These are phyloP conservation scores for Lentinus brumalis DNA, from an alignment of 768 basidiomycete species.

Conservation along the genomic window DNA sequence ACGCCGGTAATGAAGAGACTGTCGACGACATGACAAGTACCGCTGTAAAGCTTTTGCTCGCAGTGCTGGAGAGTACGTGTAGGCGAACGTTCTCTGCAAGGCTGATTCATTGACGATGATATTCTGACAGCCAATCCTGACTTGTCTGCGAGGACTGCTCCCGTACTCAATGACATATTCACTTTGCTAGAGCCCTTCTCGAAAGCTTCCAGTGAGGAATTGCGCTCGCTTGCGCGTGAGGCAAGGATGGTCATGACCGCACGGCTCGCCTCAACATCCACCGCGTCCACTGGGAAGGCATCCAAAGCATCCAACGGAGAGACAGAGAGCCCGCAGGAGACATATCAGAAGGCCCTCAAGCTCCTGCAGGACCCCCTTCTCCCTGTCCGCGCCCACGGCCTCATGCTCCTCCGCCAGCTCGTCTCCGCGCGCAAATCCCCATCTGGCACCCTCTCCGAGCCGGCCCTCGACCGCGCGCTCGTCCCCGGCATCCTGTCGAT, in stretches of 20 bases:
- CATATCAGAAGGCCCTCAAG: slow-evolving; percentile 85
- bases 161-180: slow-evolving; percentile 73
- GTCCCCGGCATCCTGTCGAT: slow-evolving; percentile 84
- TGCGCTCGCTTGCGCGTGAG: slow-evolving; percentile 69
- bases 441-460: slow-evolving; percentile 14
- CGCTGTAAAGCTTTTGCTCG: slow-evolving; percentile 76
- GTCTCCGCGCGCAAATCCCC: slow-evolving; percentile 45
- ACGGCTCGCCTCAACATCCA: slow-evolving; percentile 65
- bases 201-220: slow-evolving; percentile 44
- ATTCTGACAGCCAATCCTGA: slow-evolving; percentile 48
- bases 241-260: slow-evolving; percentile 85
- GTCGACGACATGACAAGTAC: slow-evolving; percentile 59
- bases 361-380: slow-evolving; percentile 89
- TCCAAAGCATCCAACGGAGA: slow-evolving; percentile 28
- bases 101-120: too few species aligned
- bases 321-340: slow-evolving; percentile 54
- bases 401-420: slow-evolving; percentile 79
- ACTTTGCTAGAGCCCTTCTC: slow-evolving; percentile 60
- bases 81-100: too few species aligned
- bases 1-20: slow-evolving; percentile 49
- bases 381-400: slow-evolving; percentile 92
- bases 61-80: slow-evolving; percentile 78
- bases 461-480: slow-evolving; percentile 58
- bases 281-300: slow-evolving; percentile 26
- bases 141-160: slow-evolving; percentile 59